Evolutionary conservation across 164 flowering plant species (phyloP), one percentile per base, ranked within the genome.

Genomic region (Aristolochia contorta): DNA sequence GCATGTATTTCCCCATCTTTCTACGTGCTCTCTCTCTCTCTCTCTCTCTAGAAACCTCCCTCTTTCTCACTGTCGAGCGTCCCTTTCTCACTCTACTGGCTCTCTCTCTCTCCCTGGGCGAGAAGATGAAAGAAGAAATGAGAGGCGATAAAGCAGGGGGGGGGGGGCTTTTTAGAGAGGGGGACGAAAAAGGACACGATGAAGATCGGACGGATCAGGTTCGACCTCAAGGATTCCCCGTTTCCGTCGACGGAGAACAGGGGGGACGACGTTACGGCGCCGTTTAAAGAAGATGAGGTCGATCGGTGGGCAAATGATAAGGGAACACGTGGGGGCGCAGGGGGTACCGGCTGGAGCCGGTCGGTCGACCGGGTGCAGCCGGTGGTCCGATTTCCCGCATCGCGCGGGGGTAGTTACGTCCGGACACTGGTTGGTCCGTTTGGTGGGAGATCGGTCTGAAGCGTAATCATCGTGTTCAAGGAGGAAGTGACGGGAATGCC

Each of bases 211-310:
- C 76, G 77, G 72, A 48, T 54, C 10, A 43, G 72, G 70, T 73
- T 45, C 12, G 7, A 37, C 43, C 43, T 37, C 43, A 8, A 4
- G 9, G 3, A n/a, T 22, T 37, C 67, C 48, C 18, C 33, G 45
- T 46, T 63, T 22, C 77, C 72, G 79, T 75, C 60, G 68, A 65
- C 49, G 50, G 60, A 21, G 12, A 61, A 77, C 64, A 66, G 75
- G 72, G 73, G 6, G 51, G 56, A 41, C n/a, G n/a, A n/a, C n/a
- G 57, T 75, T 76, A 77, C 74, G 72, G 77, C 78, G 73, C 79
- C 78, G 77, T 74, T 77, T 69, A 14, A n/a, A 18, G 30, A 13
- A 13, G 54, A 43, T 27, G 12, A 14, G 16, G 47, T 22, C 24
- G 21, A 20, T 12, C 12, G 3, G 43, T 19, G 14, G 20, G 54